phyloP scores from a whole-genome alignment of 2,329 filamentous ascomycete species.

The Hymenotorrendiella dingleyae region DNA sequence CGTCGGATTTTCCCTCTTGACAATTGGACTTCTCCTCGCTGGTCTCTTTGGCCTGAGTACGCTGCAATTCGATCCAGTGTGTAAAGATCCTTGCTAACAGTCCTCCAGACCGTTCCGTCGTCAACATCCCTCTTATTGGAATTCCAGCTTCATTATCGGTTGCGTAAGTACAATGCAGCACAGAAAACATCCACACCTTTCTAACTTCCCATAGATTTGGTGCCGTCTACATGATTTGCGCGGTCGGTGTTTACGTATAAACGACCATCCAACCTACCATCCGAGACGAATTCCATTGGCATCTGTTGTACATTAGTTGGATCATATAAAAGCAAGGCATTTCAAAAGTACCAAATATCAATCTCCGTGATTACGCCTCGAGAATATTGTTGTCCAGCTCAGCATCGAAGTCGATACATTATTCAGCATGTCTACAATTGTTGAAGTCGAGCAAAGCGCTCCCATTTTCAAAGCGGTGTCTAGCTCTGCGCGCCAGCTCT shows the following conservation, averaged over 20 bases:
- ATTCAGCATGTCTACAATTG: conserved; percentile 25
- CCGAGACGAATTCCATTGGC: conserved; percentile 20
- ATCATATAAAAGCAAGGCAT: conserved; percentile 20
- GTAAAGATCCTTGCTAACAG: conserved; percentile 12
- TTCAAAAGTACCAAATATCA: conserved; percentile 1
- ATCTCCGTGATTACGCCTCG: not conserved
- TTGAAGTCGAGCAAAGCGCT: conserved; percentile 25
- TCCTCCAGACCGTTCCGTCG: conserved; percentile 67
- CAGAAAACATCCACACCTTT: not conserved
- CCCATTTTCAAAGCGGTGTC: conserved; percentile 70
- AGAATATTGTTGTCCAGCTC: not conserved
- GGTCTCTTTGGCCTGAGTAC: conserved; percentile 83
- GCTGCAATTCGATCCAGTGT: conserved; percentile 20
- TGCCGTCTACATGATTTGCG: conserved; percentile 97
- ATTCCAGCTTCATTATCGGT: conserved; percentile 83
- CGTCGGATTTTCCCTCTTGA: conserved; percentile 69
- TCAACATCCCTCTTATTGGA: conserved; percentile 71
- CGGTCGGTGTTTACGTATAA: conserved; percentile 94
- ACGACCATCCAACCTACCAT: conserved; percentile 13
- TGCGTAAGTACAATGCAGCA: conserved; percentile 57
- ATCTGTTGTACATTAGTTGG: conserved; percentile 29
- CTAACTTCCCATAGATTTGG: conserved; percentile 60
- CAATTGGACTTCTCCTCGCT: conserved; percentile 65
- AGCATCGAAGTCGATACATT: no score
- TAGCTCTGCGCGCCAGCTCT: conserved; percentile 70